Conservation (phyloP, 208 protist species). For the Jaenimonas drosophilae region DNA sequence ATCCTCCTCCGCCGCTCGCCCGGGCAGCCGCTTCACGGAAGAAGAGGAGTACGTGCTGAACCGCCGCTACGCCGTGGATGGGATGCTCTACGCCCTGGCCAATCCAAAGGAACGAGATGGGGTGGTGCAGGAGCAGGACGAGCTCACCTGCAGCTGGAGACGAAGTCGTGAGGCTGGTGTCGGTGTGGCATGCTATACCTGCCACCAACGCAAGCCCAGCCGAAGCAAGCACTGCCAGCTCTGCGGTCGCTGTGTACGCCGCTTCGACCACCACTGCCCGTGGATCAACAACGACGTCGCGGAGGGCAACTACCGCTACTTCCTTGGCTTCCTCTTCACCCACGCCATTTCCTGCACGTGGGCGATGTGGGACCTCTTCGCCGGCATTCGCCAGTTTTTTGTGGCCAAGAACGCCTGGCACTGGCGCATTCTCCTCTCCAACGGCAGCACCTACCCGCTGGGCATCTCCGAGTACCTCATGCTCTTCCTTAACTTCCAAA, state of each 20-base stretch:
- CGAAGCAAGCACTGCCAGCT: conserved; percentile 93
- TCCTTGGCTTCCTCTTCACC: conserved; percentile 79
- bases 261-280: conserved; percentile 95
- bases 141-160: conserved; percentile 6
- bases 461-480: conserved; percentile 39
- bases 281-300: conserved; percentile 97
- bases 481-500: conserved; percentile 53
- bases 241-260: conserved; percentile 89
- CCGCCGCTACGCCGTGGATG: conserved; percentile 63
- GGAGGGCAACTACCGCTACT: conserved; percentile 89
- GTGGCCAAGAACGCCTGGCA: conserved; percentile 38
- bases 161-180: conserved; percentile 6
- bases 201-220: conserved; percentile 65
- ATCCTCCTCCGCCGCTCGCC: not conserved
- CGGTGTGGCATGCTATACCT: conserved; percentile 54
- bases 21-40: conserved; percentile 17
- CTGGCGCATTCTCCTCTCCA: conserved; percentile 30
- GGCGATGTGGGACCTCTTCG: conserved; percentile 51
- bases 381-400: conserved; percentile 46
- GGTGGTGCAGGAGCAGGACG: conserved; percentile 3
- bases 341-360: conserved; percentile 84
- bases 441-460: conserved; percentile 19
- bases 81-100: conserved; percentile 34
- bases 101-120: not conserved
- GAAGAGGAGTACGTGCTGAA: conserved; percentile 53